These are phyloP conservation scores for Bathelium albidoporum DNA, from an alignment of 495 filamentous ascomycete genomes.

Conservation along the genomic window DNA sequence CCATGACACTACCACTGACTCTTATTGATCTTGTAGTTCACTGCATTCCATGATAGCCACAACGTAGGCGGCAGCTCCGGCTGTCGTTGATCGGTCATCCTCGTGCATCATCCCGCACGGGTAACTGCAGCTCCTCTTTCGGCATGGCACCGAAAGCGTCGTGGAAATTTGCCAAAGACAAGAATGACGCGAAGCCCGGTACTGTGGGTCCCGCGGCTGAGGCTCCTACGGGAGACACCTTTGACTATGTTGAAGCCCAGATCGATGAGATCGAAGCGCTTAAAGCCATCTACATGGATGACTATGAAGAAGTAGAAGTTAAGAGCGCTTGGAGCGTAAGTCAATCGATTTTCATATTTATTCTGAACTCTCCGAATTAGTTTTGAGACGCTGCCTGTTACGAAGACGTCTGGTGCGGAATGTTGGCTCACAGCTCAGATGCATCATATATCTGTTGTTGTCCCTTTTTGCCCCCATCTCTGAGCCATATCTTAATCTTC, in stretches of 20 bases:
- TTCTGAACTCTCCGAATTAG: no score
- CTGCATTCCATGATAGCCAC: slow-evolving; percentile 14
- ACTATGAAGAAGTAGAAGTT: slow-evolving; percentile 64
- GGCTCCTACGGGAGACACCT: slow-evolving; percentile 5
- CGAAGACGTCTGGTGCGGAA: no score
- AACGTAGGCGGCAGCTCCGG: slow-evolving; percentile 33
- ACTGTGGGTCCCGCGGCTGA: slow-evolving; percentile 10
- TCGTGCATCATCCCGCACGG: neutral
- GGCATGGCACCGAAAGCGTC: slow-evolving; percentile 31
- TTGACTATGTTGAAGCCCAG: slow-evolving; percentile 71
- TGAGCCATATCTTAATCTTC: neutral
- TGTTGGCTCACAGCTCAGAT: no score
- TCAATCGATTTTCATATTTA: neutral
- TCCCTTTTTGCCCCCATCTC: neutral
- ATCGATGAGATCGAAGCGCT: slow-evolving; percentile 79
- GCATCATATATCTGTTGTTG: no score
- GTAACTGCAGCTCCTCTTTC: neutral
- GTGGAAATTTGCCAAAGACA: slow-evolving; percentile 19
- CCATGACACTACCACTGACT: neutral
- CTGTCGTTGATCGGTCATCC: slow-evolving; percentile 18
- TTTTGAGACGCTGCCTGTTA: slow-evolving; percentile 13
- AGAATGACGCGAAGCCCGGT: neutral
- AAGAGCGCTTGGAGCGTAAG: slow-evolving; percentile 77
- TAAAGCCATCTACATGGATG: slow-evolving; percentile 83
- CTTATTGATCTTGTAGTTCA: neutral